Evolutionary conservation across 768 basidiomycete genomes (phyloP).

Genomic region (Podaxis sp.): DNA sequence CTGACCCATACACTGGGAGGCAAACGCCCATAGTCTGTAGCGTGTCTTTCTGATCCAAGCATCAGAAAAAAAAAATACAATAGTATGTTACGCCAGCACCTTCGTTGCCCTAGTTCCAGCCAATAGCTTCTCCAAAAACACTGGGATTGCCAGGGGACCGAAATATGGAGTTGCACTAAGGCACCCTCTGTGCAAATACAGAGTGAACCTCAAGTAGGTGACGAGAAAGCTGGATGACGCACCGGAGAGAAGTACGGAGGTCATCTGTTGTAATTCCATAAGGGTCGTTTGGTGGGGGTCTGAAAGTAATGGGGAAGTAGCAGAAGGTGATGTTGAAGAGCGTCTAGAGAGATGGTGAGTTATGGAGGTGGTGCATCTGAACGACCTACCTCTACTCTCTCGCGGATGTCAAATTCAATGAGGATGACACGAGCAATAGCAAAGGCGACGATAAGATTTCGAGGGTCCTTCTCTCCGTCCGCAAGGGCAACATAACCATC

Average conservation of each 20-base stretch:
- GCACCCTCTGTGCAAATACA: slow-evolving; percentile 48
- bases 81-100: slow-evolving; percentile 39
- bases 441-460: slow-evolving; percentile 90
- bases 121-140: slow-evolving; percentile 90
- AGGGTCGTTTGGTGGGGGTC: slow-evolving; percentile 91
- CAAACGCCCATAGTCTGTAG: slow-evolving; percentile 75
- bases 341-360: slow-evolving; percentile 44
- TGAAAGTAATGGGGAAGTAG: slow-evolving; percentile 97
- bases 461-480: slow-evolving; percentile 96
- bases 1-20: slow-evolving; percentile 82
- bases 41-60: slow-evolving; percentile 69
- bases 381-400: slow-evolving; percentile 69
- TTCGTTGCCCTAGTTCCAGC: slow-evolving; percentile 82
- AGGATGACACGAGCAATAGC: slow-evolving; percentile 83
- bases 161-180: slow-evolving; percentile 80
- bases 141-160: slow-evolving; percentile 78
- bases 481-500: slow-evolving; percentile 75
- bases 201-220: background rate
- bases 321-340: slow-evolving; percentile 96
- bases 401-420: slow-evolving; percentile 81
- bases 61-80: background rate
- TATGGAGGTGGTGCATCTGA: background rate
- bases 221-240: slow-evolving; percentile 12
- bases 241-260: slow-evolving; percentile 73
- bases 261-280: slow-evolving; percentile 91